A percentile compares a stretch with the other conserved stretches of the same genome.
phyloP scores from a whole-genome alignment of 176 grass and related monocot genomes.

The Oryza glaberrima region DNA sequence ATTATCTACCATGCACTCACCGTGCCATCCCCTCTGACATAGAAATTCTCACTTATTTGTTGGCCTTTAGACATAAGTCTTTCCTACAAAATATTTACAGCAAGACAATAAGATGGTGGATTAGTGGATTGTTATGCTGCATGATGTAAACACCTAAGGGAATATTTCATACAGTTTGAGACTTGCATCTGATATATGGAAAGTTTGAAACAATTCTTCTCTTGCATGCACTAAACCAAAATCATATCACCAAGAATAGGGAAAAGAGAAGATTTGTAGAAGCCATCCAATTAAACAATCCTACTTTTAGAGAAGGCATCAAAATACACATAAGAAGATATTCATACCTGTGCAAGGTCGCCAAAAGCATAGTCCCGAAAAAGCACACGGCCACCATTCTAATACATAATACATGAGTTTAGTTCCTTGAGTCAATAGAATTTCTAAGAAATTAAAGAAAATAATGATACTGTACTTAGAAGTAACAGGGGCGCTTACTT shows the following conservation, averaged over 20 bases:
- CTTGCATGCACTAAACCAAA: constrained; percentile 1
- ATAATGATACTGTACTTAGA: background rate
- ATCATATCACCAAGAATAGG: background rate
- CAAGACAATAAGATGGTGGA: constrained; percentile 23
- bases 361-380: constrained; percentile 89
- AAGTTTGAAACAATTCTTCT: constrained; percentile 13
- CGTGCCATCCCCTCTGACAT: constrained; percentile 97
- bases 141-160: background rate
- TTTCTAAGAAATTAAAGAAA: constrained; percentile 26
- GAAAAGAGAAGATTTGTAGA: background rate
- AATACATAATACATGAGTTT: constrained; percentile 29
- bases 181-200: background rate
- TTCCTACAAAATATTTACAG: constrained; percentile 70
- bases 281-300: constrained; percentile 23
- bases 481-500: constrained; percentile 63
- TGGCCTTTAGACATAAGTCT: constrained; percentile 87
- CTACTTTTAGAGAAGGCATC: background rate
- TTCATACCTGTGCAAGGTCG: constrained; percentile 87
- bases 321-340: constrained; percentile 3
- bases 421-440: constrained; percentile 36
- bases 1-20: constrained; percentile 45
- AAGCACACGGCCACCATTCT: constrained; percentile 82
- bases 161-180: background rate
- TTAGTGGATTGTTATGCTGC: constrained; percentile 14
- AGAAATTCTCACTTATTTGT: constrained; percentile 96